Base-by-base conservation (phyloP, 805 yeast species). In the Wickerhamomyces silvicola region DNA sequence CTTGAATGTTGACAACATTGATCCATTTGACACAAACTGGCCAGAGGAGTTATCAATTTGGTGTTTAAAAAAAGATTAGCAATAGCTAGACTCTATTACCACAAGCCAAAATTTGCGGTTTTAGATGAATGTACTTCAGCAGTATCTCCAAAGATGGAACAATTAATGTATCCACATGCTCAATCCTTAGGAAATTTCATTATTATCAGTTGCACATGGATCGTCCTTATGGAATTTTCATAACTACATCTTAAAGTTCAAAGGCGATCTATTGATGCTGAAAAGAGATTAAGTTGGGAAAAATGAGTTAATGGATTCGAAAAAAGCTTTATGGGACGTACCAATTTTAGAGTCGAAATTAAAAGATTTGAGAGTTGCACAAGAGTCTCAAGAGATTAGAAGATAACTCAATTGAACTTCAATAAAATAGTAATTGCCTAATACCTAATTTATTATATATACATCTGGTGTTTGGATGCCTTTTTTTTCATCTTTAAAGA, bases 61-160 rank as follows among this genome's bases (percentile, higher is more conserved):
- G 97, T 18, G 94, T 88, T 16, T 96, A 88, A 56, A 97, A n/a
- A 88, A 56, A 66, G 95, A 46, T 67, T 88, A 42, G 96, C 96
- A 10, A 80, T 90, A 82, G 95, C 94, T 3, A 71, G 97, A 48
- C 67, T 88, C 57, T 88, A 83, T 52, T 88, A 87, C 53, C 96
- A 88, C 57, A 70, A 72, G 48, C 97, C 97, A 2, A 81, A 77
- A 56, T 88, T 87, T 66, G 97, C 97, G 0, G 95, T 88, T 17
- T 64, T 88, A 42, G 97, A 88, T 60, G 97, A 88, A 62, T 88
- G 96, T 57, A 88, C 97, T 1, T 85, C 95, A 4, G 90, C 95
- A 2, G 94, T 88, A 2, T 79, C 96, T 0, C 84, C 92, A 9
- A 83, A 81, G 38, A 80, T 87, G 75, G 97, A 88, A 54, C 85